phyloP scores from a whole-genome alignment of 805 yeast genomes.

The Spathaspora arborariae region DNA sequence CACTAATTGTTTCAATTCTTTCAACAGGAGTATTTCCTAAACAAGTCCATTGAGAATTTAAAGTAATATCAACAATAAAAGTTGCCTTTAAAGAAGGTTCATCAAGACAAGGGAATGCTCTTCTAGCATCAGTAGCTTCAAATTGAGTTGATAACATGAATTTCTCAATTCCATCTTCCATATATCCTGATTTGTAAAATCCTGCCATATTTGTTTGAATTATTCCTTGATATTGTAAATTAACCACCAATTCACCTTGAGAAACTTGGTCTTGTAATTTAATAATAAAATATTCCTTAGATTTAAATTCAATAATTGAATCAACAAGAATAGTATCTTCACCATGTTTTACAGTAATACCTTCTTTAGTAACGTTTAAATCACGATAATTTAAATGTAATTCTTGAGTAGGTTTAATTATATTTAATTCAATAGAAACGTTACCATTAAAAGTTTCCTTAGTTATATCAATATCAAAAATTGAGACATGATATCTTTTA shows the following conservation, averaged over 20 bases:
- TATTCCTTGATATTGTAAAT: constrained; percentile 36
- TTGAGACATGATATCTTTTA: constrained; percentile 59
- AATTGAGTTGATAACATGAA: constrained; percentile 51
- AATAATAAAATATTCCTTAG: constrained; percentile 62
- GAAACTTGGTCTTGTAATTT: constrained; percentile 40
- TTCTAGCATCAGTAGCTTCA: constrained; percentile 57
- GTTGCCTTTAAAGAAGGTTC: constrained; percentile 57
- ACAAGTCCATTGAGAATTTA: constrained; percentile 29
- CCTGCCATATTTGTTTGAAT: constrained; percentile 57
- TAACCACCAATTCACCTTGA: constrained; percentile 23
- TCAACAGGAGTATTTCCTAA: constrained; percentile 47
- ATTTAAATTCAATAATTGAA: constrained; percentile 28
- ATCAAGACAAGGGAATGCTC: constrained; percentile 57
- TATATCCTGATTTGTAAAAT: constrained; percentile 47
- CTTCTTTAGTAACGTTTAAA: constrained; percentile 23
- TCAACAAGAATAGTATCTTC: constrained; percentile 11
- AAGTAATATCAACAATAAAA: constrained; percentile 42
- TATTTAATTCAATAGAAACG: constrained; percentile 46
- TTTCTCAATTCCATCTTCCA: constrained; percentile 33
- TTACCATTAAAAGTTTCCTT: constrained; percentile 45
- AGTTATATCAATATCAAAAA: constrained; percentile 56
- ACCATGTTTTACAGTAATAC: constrained; percentile 20
- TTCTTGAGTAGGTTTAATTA: constrained; percentile 37
- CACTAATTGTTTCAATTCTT: constrained; percentile 4
- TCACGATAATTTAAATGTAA: constrained; percentile 49